phyloP scores from a whole-genome alignment of 1,284 basidiomycete genomes.

The Austroboletus niveus region DNA sequence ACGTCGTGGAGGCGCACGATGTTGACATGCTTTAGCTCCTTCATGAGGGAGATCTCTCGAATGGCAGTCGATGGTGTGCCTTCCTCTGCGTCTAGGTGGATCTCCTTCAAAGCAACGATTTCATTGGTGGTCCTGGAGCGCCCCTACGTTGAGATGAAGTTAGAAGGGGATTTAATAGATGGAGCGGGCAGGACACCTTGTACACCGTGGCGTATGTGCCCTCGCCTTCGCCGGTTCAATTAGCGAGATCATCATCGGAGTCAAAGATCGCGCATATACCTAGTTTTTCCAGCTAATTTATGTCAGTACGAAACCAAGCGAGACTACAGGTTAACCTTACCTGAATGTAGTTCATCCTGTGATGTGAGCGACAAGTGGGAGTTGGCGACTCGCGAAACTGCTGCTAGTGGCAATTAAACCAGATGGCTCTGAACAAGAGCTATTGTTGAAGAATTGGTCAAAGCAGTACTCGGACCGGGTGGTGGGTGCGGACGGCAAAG shows the following conservation, averaged over 20 bases:
- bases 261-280: slow-evolving; percentile 16
- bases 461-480: neutral
- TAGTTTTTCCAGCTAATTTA: slow-evolving; percentile 31
- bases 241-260: slow-evolving; percentile 3
- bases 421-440: neutral
- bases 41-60: slow-evolving; percentile 95
- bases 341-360: slow-evolving; percentile 35
- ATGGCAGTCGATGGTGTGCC: slow-evolving; percentile 94
- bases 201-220: slow-evolving; percentile 89
- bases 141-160: slow-evolving; percentile 49
- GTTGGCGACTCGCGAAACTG: neutral
- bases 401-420: neutral
- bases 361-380: neutral
- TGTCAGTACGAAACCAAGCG: slow-evolving; percentile 11
- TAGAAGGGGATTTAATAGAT: neutral
- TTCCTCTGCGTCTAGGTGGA: slow-evolving; percentile 94
- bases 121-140: slow-evolving; percentile 85
- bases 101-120: slow-evolving; percentile 90
- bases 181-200: slow-evolving; percentile 56
- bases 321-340: slow-evolving; percentile 13
- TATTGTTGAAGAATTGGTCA: neutral
- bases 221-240: slow-evolving; percentile 51
- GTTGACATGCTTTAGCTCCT: slow-evolving; percentile 94
- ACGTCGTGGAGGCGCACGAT: slow-evolving; percentile 97
- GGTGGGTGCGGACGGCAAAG: neutral